Evolutionary conservation across 2,329 filamentous ascomycete species (phyloP), one percentile per base, ranked within the genome.

Genomic region (Aspergillus terreus): DNA sequence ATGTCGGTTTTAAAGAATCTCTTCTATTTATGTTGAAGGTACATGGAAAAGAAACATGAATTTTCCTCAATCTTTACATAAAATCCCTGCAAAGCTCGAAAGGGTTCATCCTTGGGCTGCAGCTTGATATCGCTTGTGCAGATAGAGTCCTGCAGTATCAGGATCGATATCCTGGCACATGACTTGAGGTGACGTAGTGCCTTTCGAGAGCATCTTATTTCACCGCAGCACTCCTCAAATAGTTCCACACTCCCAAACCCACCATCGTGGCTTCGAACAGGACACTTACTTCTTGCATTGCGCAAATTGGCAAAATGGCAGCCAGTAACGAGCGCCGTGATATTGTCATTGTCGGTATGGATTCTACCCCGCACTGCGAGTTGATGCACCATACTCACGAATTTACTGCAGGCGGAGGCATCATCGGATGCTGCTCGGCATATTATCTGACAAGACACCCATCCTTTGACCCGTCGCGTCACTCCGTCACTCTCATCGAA

Each of bases 381-480:
- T 32, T n/a, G 38, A 43, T 54, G 23, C 27, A 56, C 23, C 38
- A 36, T 42, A 47, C 55, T 62, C 44, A 62, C 53, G 47, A 36
- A 6, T 50, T 38, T 42, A 17, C 27, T 17, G 21, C 47, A 90
- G 91, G 92, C 60, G 92, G 91, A 60, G 92, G 92, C 62, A 91
- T 97, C 57, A 95, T 97, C 63, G 94, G 94, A 64, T 87, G 85
- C 69, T 94, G 90, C 46, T 91, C 89, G 4, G 92, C 92, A 52
- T 97, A 97, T 72, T 97, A 86, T 66, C 78, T 97, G 41, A 94
- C 91, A 2, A 85, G 89, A 57, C 92, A 97, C 69, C 85, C 89
- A 25, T 84, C 82, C 27, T 97, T 88, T 75, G 81, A 94, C 68
- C 84, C 85, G 40, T 72, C 81, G 19, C 81, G 82, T 48, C 89